Evolutionary conservation across 2,329 filamentous ascomycete species (phyloP).

Genomic region (Lachnellula hyalina): DNA sequence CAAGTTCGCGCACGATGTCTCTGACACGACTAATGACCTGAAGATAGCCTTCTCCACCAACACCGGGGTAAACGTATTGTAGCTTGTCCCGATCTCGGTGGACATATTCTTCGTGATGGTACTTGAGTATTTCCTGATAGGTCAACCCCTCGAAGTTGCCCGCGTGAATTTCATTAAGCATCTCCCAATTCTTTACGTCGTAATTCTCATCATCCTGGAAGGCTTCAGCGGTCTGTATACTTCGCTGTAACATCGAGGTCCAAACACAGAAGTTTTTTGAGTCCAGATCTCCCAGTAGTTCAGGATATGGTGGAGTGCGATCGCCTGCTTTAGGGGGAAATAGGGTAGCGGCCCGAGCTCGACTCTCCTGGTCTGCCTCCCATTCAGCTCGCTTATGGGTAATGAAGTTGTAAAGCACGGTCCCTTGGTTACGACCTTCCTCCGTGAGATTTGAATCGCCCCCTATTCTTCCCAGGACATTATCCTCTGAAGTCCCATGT

Average conservation of each 20-base stretch:
- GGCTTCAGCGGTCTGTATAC: constrained; percentile 78
- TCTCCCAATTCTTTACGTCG: constrained; percentile 95
- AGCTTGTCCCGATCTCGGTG: constrained; percentile 82
- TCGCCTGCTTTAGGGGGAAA: constrained; percentile 87
- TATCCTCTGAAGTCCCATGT: constrained; percentile 87
- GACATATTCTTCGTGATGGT: constrained; percentile 74
- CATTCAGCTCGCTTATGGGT: constrained; percentile 74
- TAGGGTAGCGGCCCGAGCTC: constrained; percentile 65
- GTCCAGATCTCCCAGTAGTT: constrained; percentile 63
- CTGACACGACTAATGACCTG: constrained; percentile 94
- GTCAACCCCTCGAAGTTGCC: constrained; percentile 93
- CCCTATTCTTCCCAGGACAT: constrained; percentile 81
- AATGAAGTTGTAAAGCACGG: constrained; percentile 77
- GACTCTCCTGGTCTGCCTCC: constrained; percentile 72
- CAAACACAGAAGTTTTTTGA: constrained; percentile 95
- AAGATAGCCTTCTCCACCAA: constrained; percentile 92
- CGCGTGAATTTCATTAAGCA: constrained; percentile 94
- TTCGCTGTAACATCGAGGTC: constrained; percentile 94
- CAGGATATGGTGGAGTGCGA: constrained; percentile 90
- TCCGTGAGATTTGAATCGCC: constrained; percentile 82
- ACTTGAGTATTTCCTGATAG: constrained; percentile 80
- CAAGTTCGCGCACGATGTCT: constrained; percentile 93
- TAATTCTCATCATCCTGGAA: constrained; percentile 91
- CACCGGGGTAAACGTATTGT: constrained; percentile 92
- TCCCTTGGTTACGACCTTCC: constrained; percentile 73